Base-by-base conservation (phyloP, 495 filamentous ascomycete species). In the Aspergillus baeticus region DNA sequence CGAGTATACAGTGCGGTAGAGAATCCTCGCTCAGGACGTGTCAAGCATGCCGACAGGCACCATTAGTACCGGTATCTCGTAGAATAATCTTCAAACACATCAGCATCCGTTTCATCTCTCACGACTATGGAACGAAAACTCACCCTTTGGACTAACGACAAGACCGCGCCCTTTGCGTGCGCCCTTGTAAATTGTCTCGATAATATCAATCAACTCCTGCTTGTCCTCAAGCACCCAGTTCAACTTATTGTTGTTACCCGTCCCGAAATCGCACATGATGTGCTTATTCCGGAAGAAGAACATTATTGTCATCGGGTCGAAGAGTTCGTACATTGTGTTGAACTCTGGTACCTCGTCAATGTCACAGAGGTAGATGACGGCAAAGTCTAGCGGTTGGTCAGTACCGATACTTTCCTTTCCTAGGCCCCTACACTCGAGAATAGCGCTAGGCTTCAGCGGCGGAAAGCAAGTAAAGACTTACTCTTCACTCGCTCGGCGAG, bases 251-350 rank as follows among this genome's bases (percentile, higher is more conserved):
- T 98, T 98, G 75, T 98, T 96, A 63, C 94, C 94, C 5, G 95
- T 98, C 11, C 94, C 93, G 60, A 96, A 94, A 84, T 97, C 94
- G 69, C 75, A 92, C 90, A 95, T 94, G 87, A 98, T 98, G 71
- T 98, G 92, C 72, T 97, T 98, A 69, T 98, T 98, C 44, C 94
- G 83, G 75, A 92, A 98, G 81, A 98, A 98, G 80, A 94, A 96
- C 82, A 88, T 88, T 56, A 88, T 82, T 6, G 84, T 85, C 75
- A 85, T 84, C 34, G 81, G 79, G 61, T 88, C 87, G 68, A 88
- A 90, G 0, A 90, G 76, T 66, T 90, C 88, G 58, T 77, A 94
- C 95, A 98, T 98, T 62, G 88, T 85, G 69, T 95, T 98, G 80
- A 98, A 98, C 69, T 98, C 94, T 17, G 92, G 91, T 2, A 96